phyloP scores from a whole-genome alignment of 257 asterid species.

The Nicotiana otophora region DNA sequence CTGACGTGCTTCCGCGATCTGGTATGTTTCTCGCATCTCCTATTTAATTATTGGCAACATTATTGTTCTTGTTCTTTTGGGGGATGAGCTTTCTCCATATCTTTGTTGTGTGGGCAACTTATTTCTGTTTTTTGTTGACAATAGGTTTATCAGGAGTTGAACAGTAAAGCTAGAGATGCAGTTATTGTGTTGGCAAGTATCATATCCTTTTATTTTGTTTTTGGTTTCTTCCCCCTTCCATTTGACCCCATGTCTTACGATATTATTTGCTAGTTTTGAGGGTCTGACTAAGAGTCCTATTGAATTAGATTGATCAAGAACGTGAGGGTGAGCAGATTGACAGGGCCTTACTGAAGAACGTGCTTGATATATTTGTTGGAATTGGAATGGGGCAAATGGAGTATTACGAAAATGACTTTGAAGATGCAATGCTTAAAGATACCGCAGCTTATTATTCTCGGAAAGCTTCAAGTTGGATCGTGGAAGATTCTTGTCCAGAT shows the following conservation, averaged over 20 bases:
- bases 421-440: conserved; percentile 33
- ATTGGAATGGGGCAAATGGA: conserved; percentile 36
- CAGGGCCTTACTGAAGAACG: conserved; percentile 45
- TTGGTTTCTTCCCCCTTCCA: neutral
- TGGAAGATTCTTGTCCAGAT: conserved; percentile 53
- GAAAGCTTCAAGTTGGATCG: conserved; percentile 55
- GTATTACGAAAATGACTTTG: conserved; percentile 37
- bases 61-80: neutral
- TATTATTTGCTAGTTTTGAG: neutral
- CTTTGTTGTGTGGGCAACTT: neutral
- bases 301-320: conserved; percentile 38
- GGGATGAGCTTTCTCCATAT: neutral
- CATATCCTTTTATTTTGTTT: neutral
- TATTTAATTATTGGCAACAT: neutral
- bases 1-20: conserved; percentile 36
- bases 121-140: conserved; percentile 1
- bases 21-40: conserved; percentile 22
- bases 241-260: neutral
- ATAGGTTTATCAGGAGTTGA: conserved; percentile 42
- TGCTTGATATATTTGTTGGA: conserved; percentile 42
- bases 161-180: conserved; percentile 40
- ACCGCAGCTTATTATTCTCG: conserved; percentile 46
- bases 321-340: conserved; percentile 40
- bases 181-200: conserved; percentile 34
- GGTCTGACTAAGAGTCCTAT: neutral